Conservation (phyloP, 495 filamentous ascomycete genomes). For the Podospora pseudocomata region DNA sequence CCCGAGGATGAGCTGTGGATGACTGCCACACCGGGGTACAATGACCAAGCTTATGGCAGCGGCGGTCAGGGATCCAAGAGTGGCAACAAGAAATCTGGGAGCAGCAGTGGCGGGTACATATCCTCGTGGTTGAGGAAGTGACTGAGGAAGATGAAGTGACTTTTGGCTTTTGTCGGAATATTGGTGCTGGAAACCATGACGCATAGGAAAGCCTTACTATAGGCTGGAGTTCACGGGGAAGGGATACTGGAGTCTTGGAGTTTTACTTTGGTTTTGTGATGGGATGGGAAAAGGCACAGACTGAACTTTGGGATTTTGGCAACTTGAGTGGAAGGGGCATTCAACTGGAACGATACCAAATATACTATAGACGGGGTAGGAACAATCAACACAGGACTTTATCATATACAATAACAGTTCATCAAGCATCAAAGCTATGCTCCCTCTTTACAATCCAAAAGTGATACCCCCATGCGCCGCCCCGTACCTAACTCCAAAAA, state of each 20-base stretch:
- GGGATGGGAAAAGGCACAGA: background rate
- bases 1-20: slow-evolving; percentile 20
- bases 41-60: background rate
- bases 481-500: background rate
- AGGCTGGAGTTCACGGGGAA: background rate
- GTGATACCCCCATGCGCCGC: background rate
- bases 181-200: background rate
- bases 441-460: background rate
- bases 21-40: slow-evolving; percentile 2
- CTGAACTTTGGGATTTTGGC: background rate
- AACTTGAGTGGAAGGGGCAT: background rate
- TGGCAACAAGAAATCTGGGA: background rate
- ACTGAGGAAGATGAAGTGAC: background rate
- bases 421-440: background rate
- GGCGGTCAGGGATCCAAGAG: background rate
- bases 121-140: background rate
- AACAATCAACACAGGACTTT: background rate
- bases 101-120: background rate
- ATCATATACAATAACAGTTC: background rate
- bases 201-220: background rate
- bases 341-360: background rate
- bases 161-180: background rate
- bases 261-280: background rate
- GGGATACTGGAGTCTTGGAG: background rate
- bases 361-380: background rate